These are phyloP conservation scores for Karstenula rhodostoma DNA, from an alignment of 2,329 filamentous ascomycete species.

Conservation along the genomic window DNA sequence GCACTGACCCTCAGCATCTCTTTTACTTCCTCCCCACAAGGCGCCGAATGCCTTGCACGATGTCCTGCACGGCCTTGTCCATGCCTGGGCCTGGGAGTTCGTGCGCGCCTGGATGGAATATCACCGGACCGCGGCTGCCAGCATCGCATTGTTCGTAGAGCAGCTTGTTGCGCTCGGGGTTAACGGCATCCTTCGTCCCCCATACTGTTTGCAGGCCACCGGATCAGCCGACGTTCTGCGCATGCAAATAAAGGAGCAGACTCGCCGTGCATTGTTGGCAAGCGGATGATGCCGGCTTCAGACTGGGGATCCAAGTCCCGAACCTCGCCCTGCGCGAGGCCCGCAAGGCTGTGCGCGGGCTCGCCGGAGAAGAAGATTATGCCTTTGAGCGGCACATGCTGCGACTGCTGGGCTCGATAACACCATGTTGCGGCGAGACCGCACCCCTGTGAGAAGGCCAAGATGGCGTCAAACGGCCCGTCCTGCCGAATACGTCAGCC, in stretches of 20 bases:
- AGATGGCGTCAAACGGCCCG: conserved; percentile 6
- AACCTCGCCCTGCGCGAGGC: neutral
- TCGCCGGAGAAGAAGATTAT: neutral
- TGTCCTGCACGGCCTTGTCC: conserved; percentile 1
- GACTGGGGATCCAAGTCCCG: neutral
- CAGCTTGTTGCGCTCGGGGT: conserved; percentile 2
- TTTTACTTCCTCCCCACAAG: neutral
- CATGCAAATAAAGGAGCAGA: neutral
- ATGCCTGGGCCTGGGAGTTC: neutral
- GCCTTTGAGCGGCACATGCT: neutral
- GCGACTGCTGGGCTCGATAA: neutral
- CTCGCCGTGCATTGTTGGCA: neutral
- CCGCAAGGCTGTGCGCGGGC: neutral
- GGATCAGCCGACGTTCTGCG: neutral
- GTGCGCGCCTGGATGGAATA: neutral
- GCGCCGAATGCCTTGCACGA: neutral
- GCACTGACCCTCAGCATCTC: too few relatives aligned
- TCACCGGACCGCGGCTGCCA: neutral
- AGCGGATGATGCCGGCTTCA: neutral
- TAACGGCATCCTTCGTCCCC: neutral
- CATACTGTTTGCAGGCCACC: neutral
- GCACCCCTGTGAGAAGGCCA: conserved; percentile 1
- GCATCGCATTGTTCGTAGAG: conserved; percentile 2
- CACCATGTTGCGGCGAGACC: neutral
- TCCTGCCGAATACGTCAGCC: neutral